Evolutionary conservation across 164 flowering plant species (phyloP), one percentile per base, ranked within the genome.

Genomic region (Umbilicus rupestris): DNA sequence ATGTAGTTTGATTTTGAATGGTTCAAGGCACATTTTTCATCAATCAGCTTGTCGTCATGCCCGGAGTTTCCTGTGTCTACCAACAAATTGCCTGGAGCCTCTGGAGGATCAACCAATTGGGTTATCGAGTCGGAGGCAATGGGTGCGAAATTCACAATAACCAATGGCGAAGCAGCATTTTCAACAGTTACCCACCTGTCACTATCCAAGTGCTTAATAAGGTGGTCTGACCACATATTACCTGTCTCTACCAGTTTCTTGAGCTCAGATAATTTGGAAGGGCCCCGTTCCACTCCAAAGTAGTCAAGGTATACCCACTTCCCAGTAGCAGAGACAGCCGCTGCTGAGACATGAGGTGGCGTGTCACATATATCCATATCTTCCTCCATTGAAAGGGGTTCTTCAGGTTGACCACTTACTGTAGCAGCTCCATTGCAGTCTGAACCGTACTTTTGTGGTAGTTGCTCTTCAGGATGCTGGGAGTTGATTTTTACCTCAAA

Each of bases 331-430:
- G 83, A 76, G 74, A 85, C 86, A 37, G 78, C 71, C 65, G 78
- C 72, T 22, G 67, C 49, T 14, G 92, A 75, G 30, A 66, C 89
- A 82, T 95, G 96, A 0, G 97, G 97, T 12, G 99, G 99, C 3
- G 99, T 91, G 69, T 92, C 83, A 71, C 97, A 84, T 68, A 95
- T 92, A 78, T 95, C 99, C 99, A 95, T 95, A 68, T 95, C 99
- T 74, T 92, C 99, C 73, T 95, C 99, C 99, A 95, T 95, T 5
- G 99, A 95, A 31, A 67, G 75, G 37, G 80, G 76, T 76, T 88
- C 97, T 71, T 91, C 97, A 29, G 72, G 75, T 65, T 73, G 76
- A 50, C 76, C 90, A 80, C 72, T 71, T 31, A 66, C 82, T 69
- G 69, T 75, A 68, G 73, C 68, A 46, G 70, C 66, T 69, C 82